Base-by-base conservation (phyloP, 306 rosid genomes). In the Gillenia trifoliata region DNA sequence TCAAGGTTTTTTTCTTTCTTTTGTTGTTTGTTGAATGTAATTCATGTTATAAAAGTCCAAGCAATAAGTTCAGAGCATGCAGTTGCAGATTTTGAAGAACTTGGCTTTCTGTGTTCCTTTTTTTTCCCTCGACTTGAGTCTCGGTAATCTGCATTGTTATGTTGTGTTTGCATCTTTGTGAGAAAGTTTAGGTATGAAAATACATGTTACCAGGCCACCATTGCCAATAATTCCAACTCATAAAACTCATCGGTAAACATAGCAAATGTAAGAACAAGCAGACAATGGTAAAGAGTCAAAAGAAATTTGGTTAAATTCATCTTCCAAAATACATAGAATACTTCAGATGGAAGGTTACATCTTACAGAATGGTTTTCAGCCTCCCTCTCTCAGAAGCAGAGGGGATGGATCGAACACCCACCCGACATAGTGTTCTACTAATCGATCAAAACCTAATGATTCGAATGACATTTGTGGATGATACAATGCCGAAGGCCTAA, bases 391-490 rank as follows among this genome's bases (percentile, higher is more conserved):
- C 29, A 11, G 36, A 19, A 30, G 31, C 20, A 29, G n/a, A 26
- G 0, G 34, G 30, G 38, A 45, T 29, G 8, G 49, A 23, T 29
- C 30, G 52, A 23, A 71, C 31, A 20, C 31, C 11, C 60, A 43
- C 10, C 16, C n/a, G 23, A 80, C 26, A 75, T 59, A 41, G 33
- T 64, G 33, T 66, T 34, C 17, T 73, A 78, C 45, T 73, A 34
- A 72, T 74, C 78, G 56, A 63, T 25, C 79, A 45, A 15, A 40
- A 83, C 76, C 12, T 68, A 85, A 45, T 41, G 61, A 75, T 41
- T 25, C 22, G 79, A 73, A 67, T 56, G 61, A 79, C 66, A 65
- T 29, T 34, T 11, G 76, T 73, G 77, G 63, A 72, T 82, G 10
- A 70, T 15, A 34, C 6, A 49, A 34, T 13, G 69, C 55, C 65